Evolutionary conservation across 306 rosid species (phyloP).

Genomic region (Ceratonia siliqua): DNA sequence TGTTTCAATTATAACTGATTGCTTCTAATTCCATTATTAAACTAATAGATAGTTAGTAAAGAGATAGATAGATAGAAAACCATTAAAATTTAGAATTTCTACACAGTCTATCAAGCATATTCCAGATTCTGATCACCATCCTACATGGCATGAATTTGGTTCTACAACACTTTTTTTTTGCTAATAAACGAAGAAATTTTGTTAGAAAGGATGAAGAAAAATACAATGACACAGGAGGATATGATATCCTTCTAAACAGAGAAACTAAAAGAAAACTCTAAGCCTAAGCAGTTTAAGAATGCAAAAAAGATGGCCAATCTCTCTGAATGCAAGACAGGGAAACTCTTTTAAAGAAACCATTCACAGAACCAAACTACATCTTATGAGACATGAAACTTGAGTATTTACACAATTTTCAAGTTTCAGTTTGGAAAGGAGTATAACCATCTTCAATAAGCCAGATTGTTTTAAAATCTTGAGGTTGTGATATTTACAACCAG

Average conservation of each 20-base stretch:
- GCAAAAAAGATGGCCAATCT: not conserved
- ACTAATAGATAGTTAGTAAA: too few species aligned
- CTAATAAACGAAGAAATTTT: not conserved
- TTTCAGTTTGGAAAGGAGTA: constrained; percentile 1
- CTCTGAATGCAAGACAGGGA: not conserved
- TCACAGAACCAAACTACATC: constrained; percentile 48
- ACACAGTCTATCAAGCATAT: not conserved
- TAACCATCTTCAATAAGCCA: not conserved
- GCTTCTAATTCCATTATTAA: too few species aligned
- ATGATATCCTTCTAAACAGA: not conserved
- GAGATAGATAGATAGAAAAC: not conserved
- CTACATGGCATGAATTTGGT: not conserved
- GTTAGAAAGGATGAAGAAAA: not conserved
- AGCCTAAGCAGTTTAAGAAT: not conserved
- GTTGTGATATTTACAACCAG: not conserved
- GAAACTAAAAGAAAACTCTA: not conserved
- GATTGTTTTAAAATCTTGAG: constrained; percentile 4
- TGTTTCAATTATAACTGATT: too few species aligned
- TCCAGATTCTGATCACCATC: not conserved
- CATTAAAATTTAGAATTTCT: too few species aligned
- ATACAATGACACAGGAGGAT: constrained; percentile 34
- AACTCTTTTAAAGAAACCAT: constrained; percentile 16
- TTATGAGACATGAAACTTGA: constrained; percentile 1
- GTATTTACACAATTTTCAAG: not conserved
- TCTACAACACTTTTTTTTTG: not conserved